Evolutionary conservation across 768 basidiomycete genomes (phyloP).

Genomic region (Lactarius akahatsu): DNA sequence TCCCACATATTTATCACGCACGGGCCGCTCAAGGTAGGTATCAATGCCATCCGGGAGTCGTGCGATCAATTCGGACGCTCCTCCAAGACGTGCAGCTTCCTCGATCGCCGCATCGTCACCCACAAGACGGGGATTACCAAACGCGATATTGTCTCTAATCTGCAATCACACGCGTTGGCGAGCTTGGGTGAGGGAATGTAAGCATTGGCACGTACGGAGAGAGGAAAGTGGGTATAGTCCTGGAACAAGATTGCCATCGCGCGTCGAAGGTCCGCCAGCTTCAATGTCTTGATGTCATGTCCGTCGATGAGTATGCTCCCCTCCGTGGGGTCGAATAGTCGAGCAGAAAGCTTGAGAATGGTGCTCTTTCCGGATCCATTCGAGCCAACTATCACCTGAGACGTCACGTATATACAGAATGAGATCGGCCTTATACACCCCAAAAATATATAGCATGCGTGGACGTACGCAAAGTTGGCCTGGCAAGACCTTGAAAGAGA

Average conservation of each 20-base stretch:
- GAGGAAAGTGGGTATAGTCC: slow-evolving; percentile 76
- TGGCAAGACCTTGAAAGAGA: slow-evolving; percentile 66
- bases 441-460: not conserved
- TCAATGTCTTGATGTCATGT: slow-evolving; percentile 57
- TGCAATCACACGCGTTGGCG: slow-evolving; percentile 32
- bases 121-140: slow-evolving; percentile 61
- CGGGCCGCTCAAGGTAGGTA: slow-evolving; percentile 68
- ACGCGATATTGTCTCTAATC: slow-evolving; percentile 76
- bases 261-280: slow-evolving; percentile 61
- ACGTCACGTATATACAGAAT: not conserved
- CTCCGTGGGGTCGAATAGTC: slow-evolving; percentile 67
- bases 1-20: slow-evolving; percentile 63
- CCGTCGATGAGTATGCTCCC: slow-evolving; percentile 68
- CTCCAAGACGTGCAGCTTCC: slow-evolving; percentile 67
- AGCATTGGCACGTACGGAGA: slow-evolving; percentile 52
- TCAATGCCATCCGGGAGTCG: slow-evolving; percentile 65
- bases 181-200: not conserved
- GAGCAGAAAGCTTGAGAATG: slow-evolving; percentile 67
- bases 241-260: slow-evolving; percentile 76
- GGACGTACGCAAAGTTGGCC: slow-evolving; percentile 72
- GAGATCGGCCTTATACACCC: not conserved
- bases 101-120: slow-evolving; percentile 56
- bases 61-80: slow-evolving; percentile 63
- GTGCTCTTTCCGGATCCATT: slow-evolving; percentile 84
- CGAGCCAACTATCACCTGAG: slow-evolving; percentile 69